phyloP scores from a whole-genome alignment of 495 filamentous ascomycete genomes.

The Ascodesmis nigricans region DNA sequence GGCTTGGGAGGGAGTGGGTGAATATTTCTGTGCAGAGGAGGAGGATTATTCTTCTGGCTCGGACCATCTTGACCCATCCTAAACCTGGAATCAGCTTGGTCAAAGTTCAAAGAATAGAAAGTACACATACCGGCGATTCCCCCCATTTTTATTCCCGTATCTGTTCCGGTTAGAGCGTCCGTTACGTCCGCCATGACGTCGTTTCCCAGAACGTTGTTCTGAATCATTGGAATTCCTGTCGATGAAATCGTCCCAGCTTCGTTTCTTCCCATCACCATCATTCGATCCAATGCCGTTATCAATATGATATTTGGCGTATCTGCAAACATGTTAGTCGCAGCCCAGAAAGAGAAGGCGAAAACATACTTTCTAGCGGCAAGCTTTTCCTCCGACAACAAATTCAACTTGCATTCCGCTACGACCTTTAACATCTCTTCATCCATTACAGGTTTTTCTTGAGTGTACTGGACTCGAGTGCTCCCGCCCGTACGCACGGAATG shows the following conservation, averaged over 20 bases:
- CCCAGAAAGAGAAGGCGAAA: too few relatives aligned
- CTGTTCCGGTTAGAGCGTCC: constrained; percentile 1
- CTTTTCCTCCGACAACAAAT: constrained; percentile 1
- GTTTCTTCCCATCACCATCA: constrained; percentile 2
- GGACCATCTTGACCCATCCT: constrained; percentile 11
- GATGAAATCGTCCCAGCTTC: constrained; percentile 4
- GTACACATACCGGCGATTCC: constrained; percentile 9
- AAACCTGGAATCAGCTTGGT: background rate
- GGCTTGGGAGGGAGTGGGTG: constrained; percentile 17
- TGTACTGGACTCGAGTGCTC: constrained; percentile 10
- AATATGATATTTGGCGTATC: background rate
- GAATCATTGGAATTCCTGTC: background rate
- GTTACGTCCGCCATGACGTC: constrained; percentile 6
- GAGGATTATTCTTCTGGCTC: background rate
- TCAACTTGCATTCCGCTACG: constrained; percentile 1
- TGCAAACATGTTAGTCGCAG: background rate
- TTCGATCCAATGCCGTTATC: background rate
- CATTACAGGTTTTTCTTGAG: constrained; percentile 7
- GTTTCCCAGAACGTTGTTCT: constrained; percentile 1
- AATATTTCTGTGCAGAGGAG: constrained; percentile 6
- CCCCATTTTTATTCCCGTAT: constrained; percentile 2
- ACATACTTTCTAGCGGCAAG: constrained; percentile 4
- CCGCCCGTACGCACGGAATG: constrained; percentile 15
- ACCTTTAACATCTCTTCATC: constrained; percentile 9
- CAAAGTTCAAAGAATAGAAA: background rate